These are phyloP conservation scores for Aureoboletus auriporus DNA, from an alignment of 768 basidiomycete genomes.

Conservation along the genomic window DNA sequence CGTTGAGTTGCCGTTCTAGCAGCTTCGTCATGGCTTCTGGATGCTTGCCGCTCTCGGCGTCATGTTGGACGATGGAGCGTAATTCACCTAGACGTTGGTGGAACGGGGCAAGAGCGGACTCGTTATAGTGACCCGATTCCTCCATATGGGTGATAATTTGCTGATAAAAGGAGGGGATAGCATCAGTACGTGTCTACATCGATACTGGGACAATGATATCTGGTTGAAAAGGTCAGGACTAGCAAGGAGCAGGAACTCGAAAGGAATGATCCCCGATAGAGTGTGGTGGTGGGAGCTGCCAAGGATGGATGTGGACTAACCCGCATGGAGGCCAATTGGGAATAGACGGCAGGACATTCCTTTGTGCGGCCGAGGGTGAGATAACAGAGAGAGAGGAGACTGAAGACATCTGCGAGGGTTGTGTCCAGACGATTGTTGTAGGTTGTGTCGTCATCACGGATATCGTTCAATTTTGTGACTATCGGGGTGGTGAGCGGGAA, in stretches of 20 bases:
- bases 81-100: slow-evolving; percentile 76
- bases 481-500: slow-evolving; percentile 4
- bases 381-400: slow-evolving; percentile 92
- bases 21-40: slow-evolving; percentile 85
- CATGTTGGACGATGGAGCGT: slow-evolving; percentile 80
- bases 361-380: slow-evolving; percentile 95
- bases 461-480: slow-evolving; percentile 91
- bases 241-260: slow-evolving; percentile 14
- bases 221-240: slow-evolving; percentile 24
- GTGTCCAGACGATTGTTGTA: slow-evolving; percentile 93
- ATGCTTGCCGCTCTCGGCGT: slow-evolving; percentile 77
- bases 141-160: slow-evolving; percentile 95
- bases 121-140: slow-evolving; percentile 92
- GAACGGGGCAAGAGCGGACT: slow-evolving; percentile 86
- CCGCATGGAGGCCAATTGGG: slow-evolving; percentile 93
- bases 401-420: slow-evolving; percentile 93
- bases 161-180: slow-evolving; percentile 39
- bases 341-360: slow-evolving; percentile 93
- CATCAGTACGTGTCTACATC: slow-evolving; percentile 25
- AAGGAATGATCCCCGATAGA: neutral
- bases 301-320: slow-evolving; percentile 48
- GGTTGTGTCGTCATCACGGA: slow-evolving; percentile 71
- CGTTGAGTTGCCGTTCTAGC: slow-evolving; percentile 85
- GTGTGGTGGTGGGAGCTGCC: neutral
- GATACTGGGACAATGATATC: slow-evolving; percentile 19